Conservation (phyloP, 805 yeast species). For the Barnettozyma siamensis region DNA sequence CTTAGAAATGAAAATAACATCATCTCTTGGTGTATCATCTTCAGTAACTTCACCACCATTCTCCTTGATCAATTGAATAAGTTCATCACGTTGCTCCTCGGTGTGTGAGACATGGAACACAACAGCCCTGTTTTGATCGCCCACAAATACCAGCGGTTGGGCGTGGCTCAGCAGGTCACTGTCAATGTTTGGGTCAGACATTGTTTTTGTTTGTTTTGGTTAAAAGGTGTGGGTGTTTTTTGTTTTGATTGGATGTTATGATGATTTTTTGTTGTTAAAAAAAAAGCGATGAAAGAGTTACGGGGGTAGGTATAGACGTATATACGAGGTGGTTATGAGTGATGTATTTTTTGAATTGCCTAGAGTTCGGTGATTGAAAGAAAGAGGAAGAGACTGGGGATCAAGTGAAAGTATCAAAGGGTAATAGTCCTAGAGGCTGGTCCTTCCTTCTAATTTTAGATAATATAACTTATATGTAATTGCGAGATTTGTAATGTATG, state of each 20-base stretch:
- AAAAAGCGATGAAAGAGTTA: background rate
- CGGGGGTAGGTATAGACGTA: no score
- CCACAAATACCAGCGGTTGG: constrained; percentile 5
- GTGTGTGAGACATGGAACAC: constrained; percentile 19
- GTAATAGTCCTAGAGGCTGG: no score
- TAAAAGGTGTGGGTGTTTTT: no score
- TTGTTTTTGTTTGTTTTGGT: constrained; percentile 3
- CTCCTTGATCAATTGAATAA: constrained; percentile 9
- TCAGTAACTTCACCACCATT: constrained; percentile 20
- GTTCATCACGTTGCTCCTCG: constrained; percentile 15
- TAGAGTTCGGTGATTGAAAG: no score
- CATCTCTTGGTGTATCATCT: background rate
- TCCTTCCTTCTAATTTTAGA: no score
- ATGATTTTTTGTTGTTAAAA: background rate
- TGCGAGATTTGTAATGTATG: no score
- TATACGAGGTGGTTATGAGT: no score
- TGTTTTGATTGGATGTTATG: constrained; percentile 8
- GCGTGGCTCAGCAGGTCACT: constrained; percentile 8
- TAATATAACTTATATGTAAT: no score
- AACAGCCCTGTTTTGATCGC: constrained; percentile 8
- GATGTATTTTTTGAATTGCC: no score
- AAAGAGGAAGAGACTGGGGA: no score
- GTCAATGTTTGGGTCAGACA: constrained; percentile 10
- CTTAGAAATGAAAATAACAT: constrained; percentile 17
- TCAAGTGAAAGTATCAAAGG: no score